Percentiles rank a stretch among this genome's conserved stretches.
These are phyloP conservation scores for Quercus gilva DNA, from an alignment of 306 rosid species.

Conservation along the genomic window DNA sequence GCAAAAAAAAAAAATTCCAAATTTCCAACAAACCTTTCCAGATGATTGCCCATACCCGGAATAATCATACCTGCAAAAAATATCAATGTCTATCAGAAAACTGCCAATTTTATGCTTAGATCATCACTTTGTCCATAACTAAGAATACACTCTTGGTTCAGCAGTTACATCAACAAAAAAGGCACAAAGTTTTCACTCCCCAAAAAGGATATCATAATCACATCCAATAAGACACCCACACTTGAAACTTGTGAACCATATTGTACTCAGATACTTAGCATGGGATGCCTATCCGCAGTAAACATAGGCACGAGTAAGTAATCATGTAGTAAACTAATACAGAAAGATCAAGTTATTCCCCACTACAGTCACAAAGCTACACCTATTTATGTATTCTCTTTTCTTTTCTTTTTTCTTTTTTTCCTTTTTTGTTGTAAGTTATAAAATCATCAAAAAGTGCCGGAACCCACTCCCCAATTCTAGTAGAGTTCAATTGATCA, in stretches of 20 bases:
- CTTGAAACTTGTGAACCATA: not conserved
- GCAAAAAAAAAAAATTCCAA: constrained; percentile 1
- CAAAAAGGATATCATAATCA: not conserved
- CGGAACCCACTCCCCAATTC: constrained; percentile 4
- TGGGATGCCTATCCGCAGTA: not conserved
- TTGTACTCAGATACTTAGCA: not conserved
- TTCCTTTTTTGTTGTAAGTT: not conserved
- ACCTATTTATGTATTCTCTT: not conserved
- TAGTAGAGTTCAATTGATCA: constrained; percentile 3
- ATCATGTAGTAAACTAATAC: not conserved
- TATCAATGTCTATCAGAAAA: constrained; percentile 14
- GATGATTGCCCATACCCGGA: constrained; percentile 95
- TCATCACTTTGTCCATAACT: constrained; percentile 4
- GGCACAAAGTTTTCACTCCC: not conserved
- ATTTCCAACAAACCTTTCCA: constrained; percentile 76
- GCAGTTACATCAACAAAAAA: constrained; percentile 1
- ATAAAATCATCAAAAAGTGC: not conserved
- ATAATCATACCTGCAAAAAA: constrained; percentile 82
- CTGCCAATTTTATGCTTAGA: not conserved
- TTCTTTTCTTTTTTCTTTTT: not conserved
- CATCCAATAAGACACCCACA: not conserved
- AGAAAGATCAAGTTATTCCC: not conserved
- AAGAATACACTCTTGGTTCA: not conserved
- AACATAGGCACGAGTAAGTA: not conserved
- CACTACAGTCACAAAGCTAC: constrained; percentile 6